Base-by-base conservation (phyloP, 1,284 basidiomycete genomes). In the Puccinia horiana region DNA sequence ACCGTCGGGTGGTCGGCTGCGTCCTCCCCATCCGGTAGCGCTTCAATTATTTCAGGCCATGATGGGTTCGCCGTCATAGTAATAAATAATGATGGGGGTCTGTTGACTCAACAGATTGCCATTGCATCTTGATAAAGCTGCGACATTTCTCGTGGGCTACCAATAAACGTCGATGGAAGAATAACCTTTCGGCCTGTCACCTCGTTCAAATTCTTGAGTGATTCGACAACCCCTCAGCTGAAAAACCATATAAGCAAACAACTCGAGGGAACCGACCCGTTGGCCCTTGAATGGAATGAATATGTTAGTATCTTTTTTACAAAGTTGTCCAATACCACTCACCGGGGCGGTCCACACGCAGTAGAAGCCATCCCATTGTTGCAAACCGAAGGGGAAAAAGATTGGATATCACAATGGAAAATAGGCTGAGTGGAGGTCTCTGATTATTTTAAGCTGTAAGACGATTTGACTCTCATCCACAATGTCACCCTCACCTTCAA, bases 1-100 rank as follows among this genome's bases (percentile, higher is more conserved):
- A 91, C 83, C 49, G 90, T 89, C 42, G 89, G 90, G 0, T 88
- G 83, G 80, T 91, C 89, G 42, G 85, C 82, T 26, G 87, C 83
- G 11, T 84, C 85, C 77, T 90, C 89, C 0, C 88, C 87, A 23
- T 86, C 86, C 0, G 89, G 83, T 0, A 90, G 86, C 47, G 88
- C 88, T 0, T 85, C 49, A 1, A 69, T 54, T 12, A 90, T 89
- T 76, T 91, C 89, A 0, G 84, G 83, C 75, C 88, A 89, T 0
- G 87, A 84, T 0, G 87, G 84, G 83, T 88, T 89, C 84, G 87
- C 88, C 0, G 87, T 88, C 85, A 88, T 85, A 0, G 87, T 89
- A 74, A 88, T 83, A 83, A 89, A 89, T 74, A 88, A 87, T 2
- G 86, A 87, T 0, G 88, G 88, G 9, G 76, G 82, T 0, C 88